Evolutionary conservation across 73 alveolate species (phyloP), one percentile per base, ranked within the genome.

Genomic region (Stentor coeruleus): DNA sequence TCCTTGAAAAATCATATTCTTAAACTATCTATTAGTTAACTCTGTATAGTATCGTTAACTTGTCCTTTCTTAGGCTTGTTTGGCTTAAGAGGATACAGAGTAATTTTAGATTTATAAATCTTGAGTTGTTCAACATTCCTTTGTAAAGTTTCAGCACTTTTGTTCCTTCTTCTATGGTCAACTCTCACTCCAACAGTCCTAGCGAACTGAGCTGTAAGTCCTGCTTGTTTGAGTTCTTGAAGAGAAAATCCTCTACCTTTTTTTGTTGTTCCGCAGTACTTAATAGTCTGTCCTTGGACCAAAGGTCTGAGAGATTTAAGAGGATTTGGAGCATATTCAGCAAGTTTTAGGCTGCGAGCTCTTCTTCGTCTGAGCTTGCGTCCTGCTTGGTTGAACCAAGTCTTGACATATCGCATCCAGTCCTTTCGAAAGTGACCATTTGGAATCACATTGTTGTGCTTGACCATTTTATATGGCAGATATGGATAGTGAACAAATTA

Each of bases 341-440:
- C 39, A 3, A 35, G 38, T 28, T 2, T 41, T 38, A 42, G 74
- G 38, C 89, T 55, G 75, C 91, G 89, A 58, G 98, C 98, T 80
- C 81, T 88, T 59, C 82, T 85, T 86, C 79, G 57, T 86, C 98
- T 88, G 35, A 87, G 74, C 33, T 38, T 86, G 40, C 82, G 74
- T 91, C 98, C 91, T 80, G 99, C 96, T 88, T 95, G 97, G 87
- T 95, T 88, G 95, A 87, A 95, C 96, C 94, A 95, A 72, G 98
- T 91, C 89, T 95, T 95, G 36, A 95, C 98, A 90, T 89, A 90
- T 77, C 92, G 84, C 84, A 85, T 84, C 98, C 98, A 95, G 89
- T 95, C 97, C 88, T 93, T 94, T 74, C 97, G 83, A 85, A 96
- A 87, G 79, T 96, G 98, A 77, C 90, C 95, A 88, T 93, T 95